Evolutionary conservation across 768 basidiomycete species (phyloP).

Genomic region (Kwoniella mangroviensis): DNA sequence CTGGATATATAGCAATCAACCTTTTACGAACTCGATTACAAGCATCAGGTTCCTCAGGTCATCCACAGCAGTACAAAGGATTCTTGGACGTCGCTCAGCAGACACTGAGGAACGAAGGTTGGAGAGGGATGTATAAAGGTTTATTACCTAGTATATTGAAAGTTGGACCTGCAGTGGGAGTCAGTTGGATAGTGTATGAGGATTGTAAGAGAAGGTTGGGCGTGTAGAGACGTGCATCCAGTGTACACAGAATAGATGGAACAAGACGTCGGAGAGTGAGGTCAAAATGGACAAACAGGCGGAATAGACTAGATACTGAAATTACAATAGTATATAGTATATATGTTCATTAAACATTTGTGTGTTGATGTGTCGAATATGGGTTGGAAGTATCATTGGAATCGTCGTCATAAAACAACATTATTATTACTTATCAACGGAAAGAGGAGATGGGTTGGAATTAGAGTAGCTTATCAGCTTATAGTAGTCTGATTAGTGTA

Average conservation of each 20-base stretch:
- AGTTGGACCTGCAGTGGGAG: constrained; percentile 95
- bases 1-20: constrained; percentile 50
- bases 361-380: too few species aligned
- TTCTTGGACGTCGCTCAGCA: constrained; percentile 79
- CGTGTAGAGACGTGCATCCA: constrained; percentile 30
- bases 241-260: not conserved
- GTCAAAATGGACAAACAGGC: too few species aligned
- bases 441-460: too few species aligned
- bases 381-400: too few species aligned
- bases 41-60: constrained; percentile 93
- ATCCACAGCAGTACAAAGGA: constrained; percentile 88
- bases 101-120: constrained; percentile 83
- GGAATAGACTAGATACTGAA: too few species aligned
- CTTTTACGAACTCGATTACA: constrained; percentile 92
- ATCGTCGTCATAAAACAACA: too few species aligned
- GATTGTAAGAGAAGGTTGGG: constrained; percentile 47
- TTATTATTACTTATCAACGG: too few species aligned
- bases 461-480: too few species aligned
- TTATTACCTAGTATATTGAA: constrained; percentile 91
- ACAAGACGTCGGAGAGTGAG: not conserved
- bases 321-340: too few species aligned
- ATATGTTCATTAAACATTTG: too few species aligned
- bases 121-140: constrained; percentile 91
- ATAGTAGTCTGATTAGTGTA: too few species aligned
- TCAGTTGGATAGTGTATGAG: constrained; percentile 81